Percentiles rank a stretch among this genome's conserved stretches.
Conservation (phyloP, 2,329 filamentous ascomycete species). For the Fusarium palustre region DNA sequence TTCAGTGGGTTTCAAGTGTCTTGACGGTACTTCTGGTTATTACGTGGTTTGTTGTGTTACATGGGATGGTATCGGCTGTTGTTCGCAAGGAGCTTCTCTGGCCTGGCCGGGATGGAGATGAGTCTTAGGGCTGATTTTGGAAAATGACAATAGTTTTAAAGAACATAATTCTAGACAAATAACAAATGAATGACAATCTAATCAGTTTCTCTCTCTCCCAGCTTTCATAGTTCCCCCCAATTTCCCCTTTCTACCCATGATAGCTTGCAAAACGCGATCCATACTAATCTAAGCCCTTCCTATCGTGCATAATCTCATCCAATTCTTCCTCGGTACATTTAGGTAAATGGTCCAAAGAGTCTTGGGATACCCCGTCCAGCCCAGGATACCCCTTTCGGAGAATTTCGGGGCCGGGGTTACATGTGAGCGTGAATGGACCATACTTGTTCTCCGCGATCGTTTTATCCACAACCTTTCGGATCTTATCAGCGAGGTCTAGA, state of each 20-base stretch:
- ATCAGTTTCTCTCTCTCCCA: neutral
- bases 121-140: neutral
- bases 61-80: conserved; percentile 37
- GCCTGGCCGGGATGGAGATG: conserved; percentile 45
- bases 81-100: conserved; percentile 42
- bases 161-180: neutral
- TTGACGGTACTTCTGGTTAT: conserved; percentile 40
- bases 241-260: neutral
- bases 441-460: neutral
- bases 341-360: neutral
- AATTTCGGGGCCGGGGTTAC: neutral
- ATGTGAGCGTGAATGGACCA: neutral
- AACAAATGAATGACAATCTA: neutral
- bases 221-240: neutral
- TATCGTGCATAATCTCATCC: neutral
- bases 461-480: neutral
- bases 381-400: neutral
- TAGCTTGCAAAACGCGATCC: neutral
- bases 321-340: neutral
- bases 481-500: conserved; percentile 10
- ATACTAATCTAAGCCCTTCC: neutral
- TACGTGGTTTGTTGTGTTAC: conserved; percentile 45
- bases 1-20: conserved; percentile 43
- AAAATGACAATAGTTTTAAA: neutral
- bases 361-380: neutral